Percentiles rank a stretch among this genome's conserved stretches.
These are phyloP conservation scores for Ammopiptanthus mongolicus DNA, from an alignment of 306 rosid genomes.

Conservation along the genomic window DNA sequence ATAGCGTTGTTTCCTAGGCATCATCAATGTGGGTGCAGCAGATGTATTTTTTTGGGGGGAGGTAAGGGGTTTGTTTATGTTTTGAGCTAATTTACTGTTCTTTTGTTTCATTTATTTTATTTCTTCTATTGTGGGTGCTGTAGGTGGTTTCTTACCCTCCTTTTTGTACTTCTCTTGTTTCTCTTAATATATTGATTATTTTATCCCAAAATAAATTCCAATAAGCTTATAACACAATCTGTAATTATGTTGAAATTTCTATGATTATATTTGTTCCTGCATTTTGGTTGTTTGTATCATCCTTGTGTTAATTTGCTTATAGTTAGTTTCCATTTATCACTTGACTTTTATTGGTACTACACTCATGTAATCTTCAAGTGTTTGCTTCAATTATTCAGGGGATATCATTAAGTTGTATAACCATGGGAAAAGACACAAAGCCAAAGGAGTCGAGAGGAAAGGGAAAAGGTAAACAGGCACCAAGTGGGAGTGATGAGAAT, in stretches of 20 bases:
- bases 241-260: neutral
- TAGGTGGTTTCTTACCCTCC: neutral
- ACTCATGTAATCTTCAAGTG: neutral
- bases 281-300: neutral
- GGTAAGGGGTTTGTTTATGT: neutral
- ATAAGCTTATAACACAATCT: neutral
- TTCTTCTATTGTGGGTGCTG: neutral
- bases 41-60: neutral
- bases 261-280: neutral
- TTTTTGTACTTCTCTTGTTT: neutral
- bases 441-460: slow-evolving; percentile 62
- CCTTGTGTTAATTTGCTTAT: neutral
- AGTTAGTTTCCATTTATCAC: neutral
- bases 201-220: neutral
- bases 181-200: neutral
- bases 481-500: slow-evolving; percentile 65
- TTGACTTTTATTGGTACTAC: neutral
- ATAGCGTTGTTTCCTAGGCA: neutral
- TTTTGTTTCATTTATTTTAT: neutral
- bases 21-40: neutral
- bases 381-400: slow-evolving; percentile 15
- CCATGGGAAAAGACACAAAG: slow-evolving; percentile 87
- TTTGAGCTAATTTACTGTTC: neutral
- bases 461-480: slow-evolving; percentile 86
- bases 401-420: slow-evolving; percentile 19